Evolutionary conservation across 2,329 filamentous ascomycete genomes (phyloP).

Genomic region (Cyclaneusma minus): DNA sequence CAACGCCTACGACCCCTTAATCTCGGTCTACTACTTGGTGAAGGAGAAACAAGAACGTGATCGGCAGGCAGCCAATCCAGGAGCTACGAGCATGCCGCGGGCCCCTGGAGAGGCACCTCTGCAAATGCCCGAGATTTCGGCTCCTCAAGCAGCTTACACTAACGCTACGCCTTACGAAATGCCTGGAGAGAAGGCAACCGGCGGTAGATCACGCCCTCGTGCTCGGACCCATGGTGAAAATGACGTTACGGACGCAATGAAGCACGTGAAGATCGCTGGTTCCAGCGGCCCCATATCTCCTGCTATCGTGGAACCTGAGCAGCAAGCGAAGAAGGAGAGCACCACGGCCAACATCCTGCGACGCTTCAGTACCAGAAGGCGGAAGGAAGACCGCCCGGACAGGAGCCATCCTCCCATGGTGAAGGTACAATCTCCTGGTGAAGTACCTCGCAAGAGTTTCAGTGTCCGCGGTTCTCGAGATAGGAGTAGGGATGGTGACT

Average conservation of each 20-base stretch:
- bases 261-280: slow-evolving; percentile 43
- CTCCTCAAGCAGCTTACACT: slow-evolving; percentile 78
- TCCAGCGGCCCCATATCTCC: slow-evolving; percentile 29
- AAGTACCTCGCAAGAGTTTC: slow-evolving; percentile 67
- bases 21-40: slow-evolving; percentile 95
- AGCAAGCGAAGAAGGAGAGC: slow-evolving; percentile 66
- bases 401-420: slow-evolving; percentile 54
- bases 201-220: slow-evolving; percentile 67
- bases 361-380: slow-evolving; percentile 77
- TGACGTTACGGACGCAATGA: slow-evolving; percentile 60
- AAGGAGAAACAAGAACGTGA: slow-evolving; percentile 86
- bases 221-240: slow-evolving; percentile 92
- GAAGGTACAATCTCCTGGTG: slow-evolving; percentile 64
- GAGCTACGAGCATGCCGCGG: slow-evolving; percentile 39
- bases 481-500: slow-evolving; percentile 28
- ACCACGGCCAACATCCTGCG: slow-evolving; percentile 71
- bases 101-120: slow-evolving; percentile 34
- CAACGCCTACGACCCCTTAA: slow-evolving; percentile 81
- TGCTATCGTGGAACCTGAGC: slow-evolving; percentile 40
- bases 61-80: slow-evolving; percentile 37
- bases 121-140: slow-evolving; percentile 57
- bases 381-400: slow-evolving; percentile 47
- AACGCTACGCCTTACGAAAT: slow-evolving; percentile 77
- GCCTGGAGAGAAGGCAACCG: slow-evolving; percentile 74
- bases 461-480: slow-evolving; percentile 54